phyloP scores from a whole-genome alignment of 2,329 filamentous ascomycete genomes.

The Epichloe baconii region DNA sequence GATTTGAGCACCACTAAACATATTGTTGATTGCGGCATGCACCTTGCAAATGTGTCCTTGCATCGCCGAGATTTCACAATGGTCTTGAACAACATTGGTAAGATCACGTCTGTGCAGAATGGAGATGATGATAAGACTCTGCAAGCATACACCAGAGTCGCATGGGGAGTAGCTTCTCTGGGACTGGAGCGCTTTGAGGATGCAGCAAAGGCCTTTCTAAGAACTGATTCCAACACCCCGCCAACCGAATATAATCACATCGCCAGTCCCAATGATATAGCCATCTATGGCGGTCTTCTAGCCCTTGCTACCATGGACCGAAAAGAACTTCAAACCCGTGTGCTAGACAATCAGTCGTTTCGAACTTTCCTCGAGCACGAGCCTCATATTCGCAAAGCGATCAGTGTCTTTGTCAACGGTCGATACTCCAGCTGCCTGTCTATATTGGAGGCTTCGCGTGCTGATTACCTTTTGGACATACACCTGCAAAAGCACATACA shows the following conservation, averaged over 20 bases:
- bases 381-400: conserved; percentile 83
- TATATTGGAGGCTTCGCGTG: conserved; percentile 66
- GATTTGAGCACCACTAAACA: conserved; percentile 77
- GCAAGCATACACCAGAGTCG: conserved; percentile 38
- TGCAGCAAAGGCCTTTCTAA: conserved; percentile 61
- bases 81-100: conserved; percentile 46
- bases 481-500: conserved; percentile 66
- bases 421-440: conserved; percentile 77
- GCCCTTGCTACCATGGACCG: conserved; percentile 84
- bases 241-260: conserved; percentile 54
- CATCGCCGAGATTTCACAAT: conserved; percentile 67
- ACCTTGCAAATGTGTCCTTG: conserved; percentile 62
- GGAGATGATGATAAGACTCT: conserved; percentile 32
- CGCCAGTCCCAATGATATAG: conserved; percentile 74
- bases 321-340: conserved; percentile 55
- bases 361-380: conserved; percentile 83
- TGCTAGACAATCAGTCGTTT: conserved; percentile 72
- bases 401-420: conserved; percentile 77
- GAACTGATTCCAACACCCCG: conserved; percentile 37
- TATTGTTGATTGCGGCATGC: conserved; percentile 68
- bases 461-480: conserved; percentile 83
- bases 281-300: conserved; percentile 81
- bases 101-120: conserved; percentile 43
- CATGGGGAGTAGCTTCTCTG: conserved; percentile 37
- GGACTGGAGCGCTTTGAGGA: conserved; percentile 36